A percentile compares a stretch with the other conserved stretches of the same genome.
Conservation (phyloP, 176 grass and related monocot species). For the Zoysia pacifica region DNA sequence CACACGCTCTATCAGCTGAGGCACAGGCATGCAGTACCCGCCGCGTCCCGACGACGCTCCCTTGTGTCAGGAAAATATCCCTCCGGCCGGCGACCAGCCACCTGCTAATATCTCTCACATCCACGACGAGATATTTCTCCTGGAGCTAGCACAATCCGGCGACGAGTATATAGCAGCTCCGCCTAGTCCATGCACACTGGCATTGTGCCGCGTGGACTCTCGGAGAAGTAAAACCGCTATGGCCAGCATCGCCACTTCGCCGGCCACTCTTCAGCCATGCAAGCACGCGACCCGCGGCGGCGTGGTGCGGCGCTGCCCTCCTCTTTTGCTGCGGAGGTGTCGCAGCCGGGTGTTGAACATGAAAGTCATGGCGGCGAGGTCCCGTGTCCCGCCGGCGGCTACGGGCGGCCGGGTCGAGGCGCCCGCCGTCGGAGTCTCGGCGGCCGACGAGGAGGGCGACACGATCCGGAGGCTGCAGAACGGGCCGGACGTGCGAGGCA, state of each 20-base stretch:
- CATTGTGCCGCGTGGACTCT: neutral
- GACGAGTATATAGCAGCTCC: neutral
- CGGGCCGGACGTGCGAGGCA: slow-evolving; percentile 74
- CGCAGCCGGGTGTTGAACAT: neutral
- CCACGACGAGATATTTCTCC: slow-evolving; percentile 24
- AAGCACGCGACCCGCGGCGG: neutral
- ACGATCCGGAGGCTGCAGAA: slow-evolving; percentile 72
- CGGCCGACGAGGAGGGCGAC: slow-evolving; percentile 36
- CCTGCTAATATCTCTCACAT: neutral
- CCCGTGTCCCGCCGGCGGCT: neutral
- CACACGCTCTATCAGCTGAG: slow-evolving; percentile 42
- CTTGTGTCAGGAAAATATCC: slow-evolving; percentile 23
- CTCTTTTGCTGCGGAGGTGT: neutral
- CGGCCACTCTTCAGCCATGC: slow-evolving; percentile 35
- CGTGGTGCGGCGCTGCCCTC: neutral
- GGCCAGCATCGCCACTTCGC: slow-evolving; percentile 30
- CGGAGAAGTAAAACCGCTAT: neutral
- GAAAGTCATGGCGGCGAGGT: slow-evolving; percentile 5
- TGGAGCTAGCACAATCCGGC: neutral
- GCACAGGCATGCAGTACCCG: neutral
- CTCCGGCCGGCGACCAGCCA: neutral
- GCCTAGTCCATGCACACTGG: neutral
- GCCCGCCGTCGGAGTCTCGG: too few relatives aligned
- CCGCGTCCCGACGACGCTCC: slow-evolving; percentile 10
- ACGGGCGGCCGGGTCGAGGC: neutral